Evolutionary conservation across 768 basidiomycete genomes (phyloP).

Genomic region (Russula emetica): DNA sequence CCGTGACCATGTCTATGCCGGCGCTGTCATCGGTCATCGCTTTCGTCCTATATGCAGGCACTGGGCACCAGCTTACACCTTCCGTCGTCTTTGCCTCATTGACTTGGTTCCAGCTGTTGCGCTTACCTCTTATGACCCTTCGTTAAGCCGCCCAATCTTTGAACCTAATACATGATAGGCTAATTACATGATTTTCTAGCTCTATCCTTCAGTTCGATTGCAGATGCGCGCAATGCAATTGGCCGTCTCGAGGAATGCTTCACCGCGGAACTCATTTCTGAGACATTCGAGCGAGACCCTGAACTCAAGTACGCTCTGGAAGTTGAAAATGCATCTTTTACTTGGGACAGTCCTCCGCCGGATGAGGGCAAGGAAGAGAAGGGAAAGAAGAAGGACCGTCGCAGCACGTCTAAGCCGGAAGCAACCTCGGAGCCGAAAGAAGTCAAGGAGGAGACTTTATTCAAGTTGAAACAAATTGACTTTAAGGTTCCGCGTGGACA

Average conservation of each 20-base stretch:
- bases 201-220: conserved; percentile 66
- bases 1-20: conserved; percentile 68
- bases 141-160: conserved; percentile 33
- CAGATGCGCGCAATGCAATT: conserved; percentile 81
- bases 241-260: conserved; percentile 75
- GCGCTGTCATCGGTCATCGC: conserved; percentile 73
- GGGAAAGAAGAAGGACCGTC: conserved; percentile 13
- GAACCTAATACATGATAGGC: neutral
- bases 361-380: conserved; percentile 36
- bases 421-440: conserved; percentile 30
- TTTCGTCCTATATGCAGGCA: conserved; percentile 70
- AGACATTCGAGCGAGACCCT: conserved; percentile 52
- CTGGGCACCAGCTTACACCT: conserved; percentile 64
- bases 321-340: conserved; percentile 67
- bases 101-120: conserved; percentile 77
- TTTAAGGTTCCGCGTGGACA: conserved; percentile 70
- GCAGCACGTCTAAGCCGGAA: conserved; percentile 17
- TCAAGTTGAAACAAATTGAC: conserved; percentile 61
- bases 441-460: conserved; percentile 41
- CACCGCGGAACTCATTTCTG: conserved; percentile 70
- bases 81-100: conserved; percentile 80
- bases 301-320: conserved; percentile 59
- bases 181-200: conserved; percentile 40
- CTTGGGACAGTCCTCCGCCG: conserved; percentile 78
- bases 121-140: conserved; percentile 75